Evolutionary conservation across 208 protist species (phyloP).

Genomic region (Crithidia bombi): DNA sequence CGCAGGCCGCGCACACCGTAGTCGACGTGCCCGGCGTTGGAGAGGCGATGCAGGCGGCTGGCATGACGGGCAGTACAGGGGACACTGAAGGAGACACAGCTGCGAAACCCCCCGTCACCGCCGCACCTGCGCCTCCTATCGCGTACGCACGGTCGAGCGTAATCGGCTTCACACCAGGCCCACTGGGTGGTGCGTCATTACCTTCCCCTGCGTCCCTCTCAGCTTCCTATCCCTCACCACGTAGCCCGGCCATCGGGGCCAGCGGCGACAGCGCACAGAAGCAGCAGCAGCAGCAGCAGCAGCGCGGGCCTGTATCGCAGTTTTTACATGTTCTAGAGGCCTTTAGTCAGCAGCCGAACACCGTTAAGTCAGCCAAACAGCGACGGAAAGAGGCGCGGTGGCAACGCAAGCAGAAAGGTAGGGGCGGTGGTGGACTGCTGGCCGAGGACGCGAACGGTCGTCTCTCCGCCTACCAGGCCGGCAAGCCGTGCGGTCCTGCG

Average conservation of each 20-base stretch:
- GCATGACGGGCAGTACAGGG: background rate
- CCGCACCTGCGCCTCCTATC: background rate
- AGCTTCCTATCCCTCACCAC: background rate
- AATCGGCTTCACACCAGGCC: conserved; percentile 16
- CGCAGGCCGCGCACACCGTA: conserved; percentile 30
- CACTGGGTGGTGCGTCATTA: background rate
- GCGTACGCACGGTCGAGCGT: conserved; percentile 8
- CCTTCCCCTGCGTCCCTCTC: background rate
- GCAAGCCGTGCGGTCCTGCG: conserved; percentile 60
- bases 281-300: background rate
- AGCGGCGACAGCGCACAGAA: background rate
- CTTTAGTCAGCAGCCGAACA: conserved; percentile 41
- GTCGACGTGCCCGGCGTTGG: conserved; percentile 33
- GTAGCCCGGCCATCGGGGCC: background rate
- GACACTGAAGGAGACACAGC: background rate
- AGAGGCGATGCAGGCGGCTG: background rate
- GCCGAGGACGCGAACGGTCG: conserved; percentile 71
- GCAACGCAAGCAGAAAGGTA: conserved; percentile 32
- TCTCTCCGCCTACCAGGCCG: conserved; percentile 60
- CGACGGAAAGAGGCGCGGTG: conserved; percentile 31
- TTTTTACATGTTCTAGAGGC: conserved; percentile 61
- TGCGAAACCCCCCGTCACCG: background rate
- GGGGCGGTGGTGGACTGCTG: conserved; percentile 38
- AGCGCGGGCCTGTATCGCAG: conserved; percentile 45
- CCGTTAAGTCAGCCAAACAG: conserved; percentile 21